Evolutionary conservation across 371 early-diverging fungal genomes (phyloP).

Genomic region (Mortierella sp.): DNA sequence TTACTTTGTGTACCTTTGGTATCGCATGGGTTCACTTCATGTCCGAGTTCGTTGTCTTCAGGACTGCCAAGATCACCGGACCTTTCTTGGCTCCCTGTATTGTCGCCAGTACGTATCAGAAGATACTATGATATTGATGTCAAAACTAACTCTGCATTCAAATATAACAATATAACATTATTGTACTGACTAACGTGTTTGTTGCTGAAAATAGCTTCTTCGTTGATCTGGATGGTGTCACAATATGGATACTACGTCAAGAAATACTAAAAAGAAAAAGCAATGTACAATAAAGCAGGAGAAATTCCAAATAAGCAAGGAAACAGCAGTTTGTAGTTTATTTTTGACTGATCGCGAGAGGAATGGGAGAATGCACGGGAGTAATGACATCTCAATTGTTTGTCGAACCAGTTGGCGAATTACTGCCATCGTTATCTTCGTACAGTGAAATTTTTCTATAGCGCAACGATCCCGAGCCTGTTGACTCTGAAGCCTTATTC

Average conservation of each 20-base stretch:
- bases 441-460: conserved; percentile 42
- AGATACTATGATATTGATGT: not conserved
- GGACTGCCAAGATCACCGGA: conserved; percentile 74
- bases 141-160: no score
- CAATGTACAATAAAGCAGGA: not conserved
- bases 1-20: conserved; percentile 79
- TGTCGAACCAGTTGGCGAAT: not conserved
- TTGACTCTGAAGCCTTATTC: conserved; percentile 25
- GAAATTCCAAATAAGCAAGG: not conserved
- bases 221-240: conserved; percentile 59
- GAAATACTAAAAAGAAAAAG: conserved; percentile 25
- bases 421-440: conserved; percentile 16
- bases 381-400: not conserved
- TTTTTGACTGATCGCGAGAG: no score
- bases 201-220: conserved; percentile 48
- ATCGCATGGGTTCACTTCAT: conserved; percentile 78
- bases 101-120: conserved; percentile 71
- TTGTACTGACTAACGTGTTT: not conserved
- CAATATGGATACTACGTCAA: conserved; percentile 61
- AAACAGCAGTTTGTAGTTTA: no score
- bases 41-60: conserved; percentile 78
- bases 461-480: conserved; percentile 21
- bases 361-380: not conserved
- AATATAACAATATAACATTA: not conserved
- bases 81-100: conserved; percentile 75